Base-by-base conservation (phyloP, 805 yeast species). In the Yamadazyma scolyti region DNA sequence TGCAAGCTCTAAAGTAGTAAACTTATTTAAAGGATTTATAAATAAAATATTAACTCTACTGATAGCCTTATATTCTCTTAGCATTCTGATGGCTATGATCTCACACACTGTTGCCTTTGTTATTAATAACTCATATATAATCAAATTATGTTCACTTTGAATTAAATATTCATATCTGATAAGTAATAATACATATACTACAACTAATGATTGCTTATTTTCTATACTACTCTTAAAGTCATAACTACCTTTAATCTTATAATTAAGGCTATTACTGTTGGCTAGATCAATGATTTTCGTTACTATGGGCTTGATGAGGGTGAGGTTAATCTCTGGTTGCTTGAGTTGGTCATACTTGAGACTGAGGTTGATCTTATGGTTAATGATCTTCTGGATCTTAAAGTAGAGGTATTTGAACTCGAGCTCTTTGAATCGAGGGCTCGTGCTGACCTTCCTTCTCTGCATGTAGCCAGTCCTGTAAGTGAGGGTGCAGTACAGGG, bases 51-150 rank as follows among this genome's bases (percentile, higher is more conserved):
- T 63, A 23, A 73, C 67, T 25, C 76, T 47, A 33, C 62, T 67
- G 19, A 49, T 54, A 3, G 65, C 56, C 25, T 57, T 58, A 39
- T 64, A 70, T 34, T 71, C 77, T 26, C 70, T 52, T 18, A 74
- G 53, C 48, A 75, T 58, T 37, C 75, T 54, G 13, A 71, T 57
- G 2, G 79, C 75, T 20, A 73, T 52, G n/a, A 71, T 43, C 47
- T 75, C 80, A 43, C 80, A 75, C 4, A 73, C 56, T 34, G 55
- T 63, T 20, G 78, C 67, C 31, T 75, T 64, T 3, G 79, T 71
- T 9, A 36, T 35, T 30, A 64, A 47, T 26, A 64, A 45, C 23
- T 65, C 71, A 36, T 44, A 61, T 34, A 52, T 44, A 11, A 63
- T 54, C 36, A 62, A 46, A 36, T 65, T 61, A 40, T 55, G 55